Evolutionary conservation across 768 basidiomycete genomes (phyloP).

Genomic region (Dioszegia hungarica): DNA sequence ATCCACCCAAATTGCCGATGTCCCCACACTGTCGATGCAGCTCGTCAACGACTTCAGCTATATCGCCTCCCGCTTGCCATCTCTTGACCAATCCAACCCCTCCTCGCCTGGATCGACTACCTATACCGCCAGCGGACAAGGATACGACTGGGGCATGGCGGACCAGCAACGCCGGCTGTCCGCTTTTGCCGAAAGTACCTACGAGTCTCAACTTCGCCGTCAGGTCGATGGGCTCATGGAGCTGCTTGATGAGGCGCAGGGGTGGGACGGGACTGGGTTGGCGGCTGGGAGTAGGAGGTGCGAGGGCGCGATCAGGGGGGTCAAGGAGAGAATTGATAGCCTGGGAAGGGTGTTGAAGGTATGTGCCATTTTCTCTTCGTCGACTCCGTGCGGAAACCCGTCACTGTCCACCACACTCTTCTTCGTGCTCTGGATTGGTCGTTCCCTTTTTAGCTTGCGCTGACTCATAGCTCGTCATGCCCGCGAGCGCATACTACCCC

Average conservation of each 20-base stretch:
- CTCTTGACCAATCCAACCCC: not conserved
- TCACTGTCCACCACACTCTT: not conserved
- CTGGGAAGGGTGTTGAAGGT: conserved; percentile 72
- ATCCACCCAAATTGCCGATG: conserved; percentile 52
- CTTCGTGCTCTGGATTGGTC: not conserved
- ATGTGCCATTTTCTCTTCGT: conserved; percentile 18
- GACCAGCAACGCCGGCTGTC: conserved; percentile 55
- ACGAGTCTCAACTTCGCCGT: conserved; percentile 62
- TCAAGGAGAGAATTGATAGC: conserved; percentile 61
- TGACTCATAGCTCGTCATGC: conserved; percentile 57
- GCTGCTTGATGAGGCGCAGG: conserved; percentile 63
- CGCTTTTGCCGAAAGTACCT: conserved; percentile 64
- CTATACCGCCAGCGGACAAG: not conserved
- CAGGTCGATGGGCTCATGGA: conserved; percentile 46
- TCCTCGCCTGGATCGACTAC: not conserved
- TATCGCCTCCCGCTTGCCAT: conserved; percentile 48
- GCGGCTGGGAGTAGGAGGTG: conserved; percentile 73
- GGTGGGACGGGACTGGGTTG: conserved; percentile 65
- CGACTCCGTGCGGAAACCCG: not conserved
- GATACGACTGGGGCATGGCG: conserved; percentile 49
- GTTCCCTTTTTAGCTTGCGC: not conserved
- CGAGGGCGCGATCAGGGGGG: conserved; percentile 62
- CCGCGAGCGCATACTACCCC: conserved; percentile 66
- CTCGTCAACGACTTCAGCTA: conserved; percentile 79
- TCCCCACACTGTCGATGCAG: conserved; percentile 61